Evolutionary conservation across 2,329 filamentous ascomycete species (phyloP), one percentile per base, ranked within the genome.

Genomic region (Aspergillus sp.): DNA sequence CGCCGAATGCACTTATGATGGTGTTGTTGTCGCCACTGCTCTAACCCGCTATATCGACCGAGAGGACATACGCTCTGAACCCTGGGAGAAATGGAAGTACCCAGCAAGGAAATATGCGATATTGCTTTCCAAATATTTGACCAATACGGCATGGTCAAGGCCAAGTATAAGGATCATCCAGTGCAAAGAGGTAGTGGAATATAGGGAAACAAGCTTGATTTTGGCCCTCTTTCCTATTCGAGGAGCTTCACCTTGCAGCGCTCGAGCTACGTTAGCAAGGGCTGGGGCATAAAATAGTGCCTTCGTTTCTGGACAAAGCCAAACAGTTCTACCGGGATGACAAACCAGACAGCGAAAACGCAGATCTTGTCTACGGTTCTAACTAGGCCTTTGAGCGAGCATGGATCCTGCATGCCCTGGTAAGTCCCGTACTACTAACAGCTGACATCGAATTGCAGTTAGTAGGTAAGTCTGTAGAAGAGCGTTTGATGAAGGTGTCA

Each of bases 101-200:
- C 65, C 30, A 67, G 67, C 47, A 48, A 65, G 59, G 73, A 75
- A 41, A 67, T 70, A 19, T 69, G 70, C 51, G 38, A 62, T 17
- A 60, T 80, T n/a, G 76, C 72, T 15, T 64, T 78, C 60, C 62
- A 72, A 8, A 54, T 80, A 4, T 78, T 80, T 61, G 73, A 80
- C 60, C 66, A 73, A 25, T 80, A 79, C 59, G 78, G 77, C 48
- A 68, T 68, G 55, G 66, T 80, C 25, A 73, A 72, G 48, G 38
- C 62, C 25, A 72, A 77, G 51, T 74, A 72, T 59, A 71, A 72
- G 47, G 57, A 69, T 13, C 74, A 74, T 59, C 66, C 65, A 9
- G 63, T 72, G 34, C 70, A 71, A 63, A 69, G 64, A 63, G 72
- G 72, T 59, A 69, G 67, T 52, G 66, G 70, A 49, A 53, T 71